phyloP scores from a whole-genome alignment of 805 yeast species.

The Metschnikowia reukaufii region DNA sequence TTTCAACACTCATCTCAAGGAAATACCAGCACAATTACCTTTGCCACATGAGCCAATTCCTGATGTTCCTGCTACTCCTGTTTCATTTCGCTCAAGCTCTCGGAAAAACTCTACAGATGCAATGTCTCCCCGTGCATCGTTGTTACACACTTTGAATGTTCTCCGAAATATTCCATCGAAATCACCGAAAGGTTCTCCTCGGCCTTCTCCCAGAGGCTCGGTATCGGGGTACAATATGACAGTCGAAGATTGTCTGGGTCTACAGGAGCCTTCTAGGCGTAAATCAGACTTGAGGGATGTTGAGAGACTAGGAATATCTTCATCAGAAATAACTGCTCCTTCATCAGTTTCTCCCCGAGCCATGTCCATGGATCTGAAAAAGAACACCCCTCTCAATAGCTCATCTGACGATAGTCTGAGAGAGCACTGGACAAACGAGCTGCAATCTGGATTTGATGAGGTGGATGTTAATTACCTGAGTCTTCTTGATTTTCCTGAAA shows the following conservation, averaged over 20 bases:
- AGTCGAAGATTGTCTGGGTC: conserved; percentile 2
- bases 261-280: neutral
- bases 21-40: conserved; percentile 57
- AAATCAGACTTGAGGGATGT: neutral
- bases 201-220: conserved; percentile 51
- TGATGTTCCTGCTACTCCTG: conserved; percentile 37
- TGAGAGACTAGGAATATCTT: neutral
- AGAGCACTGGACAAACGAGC: neutral
- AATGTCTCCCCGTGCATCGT: conserved; percentile 41
- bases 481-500: conserved; percentile 34
- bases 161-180: conserved; percentile 39
- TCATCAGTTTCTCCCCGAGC: conserved; percentile 4
- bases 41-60: conserved; percentile 56
- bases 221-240: conserved; percentile 25
- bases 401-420: neutral
- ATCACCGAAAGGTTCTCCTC: conserved; percentile 41
- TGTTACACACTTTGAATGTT: conserved; percentile 41
- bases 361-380: conserved; percentile 3
- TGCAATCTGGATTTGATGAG: neutral
- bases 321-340: neutral
- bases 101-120: conserved; percentile 38
- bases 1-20: conserved; percentile 21
- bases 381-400: neutral
- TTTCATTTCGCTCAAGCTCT: conserved; percentile 35
- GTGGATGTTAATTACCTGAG: conserved; percentile 1